Conservation (phyloP, 2,329 filamentous ascomycete genomes). For the Capronia americana region DNA sequence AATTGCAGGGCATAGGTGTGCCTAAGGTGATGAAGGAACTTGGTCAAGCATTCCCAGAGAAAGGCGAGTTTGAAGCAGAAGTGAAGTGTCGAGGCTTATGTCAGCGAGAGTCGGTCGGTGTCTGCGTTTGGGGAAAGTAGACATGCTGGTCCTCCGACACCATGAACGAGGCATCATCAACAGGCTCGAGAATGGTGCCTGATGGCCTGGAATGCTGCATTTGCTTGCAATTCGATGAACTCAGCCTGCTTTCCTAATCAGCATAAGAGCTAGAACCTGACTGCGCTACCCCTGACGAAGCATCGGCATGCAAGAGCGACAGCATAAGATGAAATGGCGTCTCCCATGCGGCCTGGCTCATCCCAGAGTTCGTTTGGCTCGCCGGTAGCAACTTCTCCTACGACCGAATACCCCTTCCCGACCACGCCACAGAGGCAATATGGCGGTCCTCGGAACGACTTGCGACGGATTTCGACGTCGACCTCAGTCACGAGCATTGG, state of each 20-base stretch:
- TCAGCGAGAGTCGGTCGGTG: neutral
- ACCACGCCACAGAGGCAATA: constrained; percentile 27
- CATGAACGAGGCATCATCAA: neutral
- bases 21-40: neutral
- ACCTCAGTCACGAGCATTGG: constrained; percentile 89
- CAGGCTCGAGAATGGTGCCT: neutral
- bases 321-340: constrained; percentile 31
- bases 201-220: neutral
- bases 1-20: neutral
- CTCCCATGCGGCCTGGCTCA: constrained; percentile 28
- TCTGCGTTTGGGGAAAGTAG: neutral
- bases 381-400: constrained; percentile 29
- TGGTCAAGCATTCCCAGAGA: neutral
- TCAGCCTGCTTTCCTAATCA: neutral
- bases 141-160: neutral
- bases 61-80: neutral
- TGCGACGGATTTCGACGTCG: constrained; percentile 79
- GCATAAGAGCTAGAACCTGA: neutral
- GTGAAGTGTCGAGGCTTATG: neutral
- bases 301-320: constrained; percentile 2
- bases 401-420: constrained; percentile 37
- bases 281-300: constrained; percentile 1
- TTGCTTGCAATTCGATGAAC: neutral
- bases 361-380: constrained; percentile 24
- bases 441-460: constrained; percentile 20